phyloP scores from a whole-genome alignment of 768 basidiomycete species.

The Tulasnella sp. region DNA sequence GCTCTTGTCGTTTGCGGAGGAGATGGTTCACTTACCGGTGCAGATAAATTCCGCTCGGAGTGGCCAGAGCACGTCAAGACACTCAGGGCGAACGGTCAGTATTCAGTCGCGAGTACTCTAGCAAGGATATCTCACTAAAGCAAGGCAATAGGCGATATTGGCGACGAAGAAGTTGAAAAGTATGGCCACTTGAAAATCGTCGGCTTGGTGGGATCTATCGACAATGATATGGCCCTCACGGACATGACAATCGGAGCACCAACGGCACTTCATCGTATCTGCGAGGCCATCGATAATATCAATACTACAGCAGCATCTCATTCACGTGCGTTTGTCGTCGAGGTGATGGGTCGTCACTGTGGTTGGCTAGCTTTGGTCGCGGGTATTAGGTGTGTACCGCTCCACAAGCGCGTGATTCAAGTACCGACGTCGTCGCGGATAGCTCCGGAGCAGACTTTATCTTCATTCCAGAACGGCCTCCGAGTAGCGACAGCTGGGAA shows the following conservation, averaged over 20 bases:
- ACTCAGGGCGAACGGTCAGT: conserved; percentile 58
- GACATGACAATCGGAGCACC: conserved; percentile 96
- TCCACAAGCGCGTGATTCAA: neutral
- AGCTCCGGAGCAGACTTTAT: conserved; percentile 94
- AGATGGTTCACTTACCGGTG: conserved; percentile 94
- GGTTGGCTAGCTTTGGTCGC: conserved; percentile 97
- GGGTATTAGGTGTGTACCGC: conserved; percentile 66
- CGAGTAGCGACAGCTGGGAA: conserved; percentile 76
- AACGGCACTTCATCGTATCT: conserved; percentile 93
- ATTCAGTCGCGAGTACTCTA: neutral
- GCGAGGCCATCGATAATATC: conserved; percentile 97
- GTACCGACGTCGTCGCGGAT: neutral
- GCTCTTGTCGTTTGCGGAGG: conserved; percentile 96
- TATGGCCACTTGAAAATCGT: conserved; percentile 90
- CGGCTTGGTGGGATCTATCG: conserved; percentile 97
- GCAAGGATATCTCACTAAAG: neutral
- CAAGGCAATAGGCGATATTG: conserved; percentile 57
- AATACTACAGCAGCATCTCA: conserved; percentile 95
- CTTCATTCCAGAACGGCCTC: conserved; percentile 94
- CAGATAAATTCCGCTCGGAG: conserved; percentile 87
- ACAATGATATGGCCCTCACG: conserved; percentile 98
- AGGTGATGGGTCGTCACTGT: conserved; percentile 99
- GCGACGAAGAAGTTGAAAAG: conserved; percentile 59
- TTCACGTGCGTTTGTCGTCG: conserved; percentile 94
- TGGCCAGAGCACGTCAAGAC: conserved; percentile 83